Percentiles rank a stretch among this genome's conserved stretches.
Conservation (phyloP, 2,329 filamentous ascomycete species). For the Escovopsis sp. region DNA sequence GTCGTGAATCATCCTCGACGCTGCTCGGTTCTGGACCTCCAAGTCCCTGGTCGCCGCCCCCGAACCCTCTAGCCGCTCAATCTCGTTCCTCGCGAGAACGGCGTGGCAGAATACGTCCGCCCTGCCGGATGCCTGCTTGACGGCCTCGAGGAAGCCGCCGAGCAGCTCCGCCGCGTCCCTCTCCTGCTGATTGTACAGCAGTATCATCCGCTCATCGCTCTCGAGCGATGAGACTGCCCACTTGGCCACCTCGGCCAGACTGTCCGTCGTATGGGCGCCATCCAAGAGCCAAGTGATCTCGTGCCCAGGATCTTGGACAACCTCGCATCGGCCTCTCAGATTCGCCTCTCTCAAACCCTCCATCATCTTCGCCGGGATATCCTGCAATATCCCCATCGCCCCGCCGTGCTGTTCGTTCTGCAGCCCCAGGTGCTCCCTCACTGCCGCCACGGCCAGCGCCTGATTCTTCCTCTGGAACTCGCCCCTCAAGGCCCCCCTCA, state of each 20-base stretch:
- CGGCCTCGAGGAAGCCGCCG: conserved; percentile 42
- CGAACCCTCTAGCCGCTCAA: conserved; percentile 6
- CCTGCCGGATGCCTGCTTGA: conserved; percentile 25
- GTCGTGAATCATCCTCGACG: conserved; percentile 41
- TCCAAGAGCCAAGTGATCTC: conserved; percentile 65
- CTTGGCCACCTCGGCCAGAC: conserved; percentile 56
- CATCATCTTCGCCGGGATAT: conserved; percentile 32
- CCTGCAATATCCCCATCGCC: conserved; percentile 6
- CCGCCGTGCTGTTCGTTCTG: conserved; percentile 7
- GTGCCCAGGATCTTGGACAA: conserved; percentile 31
- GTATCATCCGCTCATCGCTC: conserved; percentile 24
- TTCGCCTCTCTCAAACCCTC: conserved; percentile 51
- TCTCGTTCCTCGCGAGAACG: conserved; percentile 66
- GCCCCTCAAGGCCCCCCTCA: conserved; percentile 28
- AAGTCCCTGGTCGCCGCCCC: conserved; percentile 30
- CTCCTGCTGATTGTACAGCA: conserved; percentile 91
- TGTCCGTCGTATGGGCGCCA: conserved; percentile 78
- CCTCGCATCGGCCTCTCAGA: conserved; percentile 67
- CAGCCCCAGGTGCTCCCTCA: conserved; percentile 39
- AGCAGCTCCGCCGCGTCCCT: conserved; percentile 58
- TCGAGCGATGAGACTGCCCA: conserved; percentile 55
- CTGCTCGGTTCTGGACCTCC: conserved; percentile 52
- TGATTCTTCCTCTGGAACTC: conserved; percentile 45
- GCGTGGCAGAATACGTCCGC: conserved; percentile 49
- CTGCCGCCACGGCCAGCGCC: conserved; percentile 40